Evolutionary conservation across 345 rosid genomes (phyloP).

Genomic region (Microthlaspi erraticum): DNA sequence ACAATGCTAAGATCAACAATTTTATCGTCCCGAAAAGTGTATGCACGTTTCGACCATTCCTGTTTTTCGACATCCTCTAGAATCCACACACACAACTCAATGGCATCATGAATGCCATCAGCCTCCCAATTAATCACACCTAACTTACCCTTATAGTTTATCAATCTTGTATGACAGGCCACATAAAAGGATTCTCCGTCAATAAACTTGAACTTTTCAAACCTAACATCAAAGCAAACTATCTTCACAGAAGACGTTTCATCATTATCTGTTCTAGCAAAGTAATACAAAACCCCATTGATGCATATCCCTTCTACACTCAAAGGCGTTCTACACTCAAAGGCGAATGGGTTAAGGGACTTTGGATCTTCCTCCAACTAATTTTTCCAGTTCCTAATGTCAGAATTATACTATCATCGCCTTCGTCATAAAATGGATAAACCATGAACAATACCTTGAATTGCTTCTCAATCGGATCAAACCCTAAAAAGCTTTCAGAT

Average conservation of each 20-base stretch:
- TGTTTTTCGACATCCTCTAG: neutral
- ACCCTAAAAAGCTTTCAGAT: neutral
- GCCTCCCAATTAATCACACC: neutral
- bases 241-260: neutral
- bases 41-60: neutral
- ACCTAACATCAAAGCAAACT: constrained; percentile 6
- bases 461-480: constrained; percentile 26
- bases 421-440: neutral
- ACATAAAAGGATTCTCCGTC: neutral
- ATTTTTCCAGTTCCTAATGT: neutral
- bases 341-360: neutral
- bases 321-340: fast-evolving
- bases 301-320: neutral
- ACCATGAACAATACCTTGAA: neutral
- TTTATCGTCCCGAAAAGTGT: neutral
- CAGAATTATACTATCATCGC: neutral
- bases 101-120: no score
- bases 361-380: neutral
- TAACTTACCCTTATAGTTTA: neutral
- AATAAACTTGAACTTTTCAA: neutral
- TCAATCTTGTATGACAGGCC: neutral
- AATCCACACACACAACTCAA: neutral
- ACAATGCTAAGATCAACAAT: fast-evolving
- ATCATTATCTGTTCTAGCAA: neutral
- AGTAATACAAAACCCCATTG: constrained; percentile 8